Evolutionary conservation across 352 stramenopile species (phyloP).

Genomic region (Globisporangium megalacanthum): DNA sequence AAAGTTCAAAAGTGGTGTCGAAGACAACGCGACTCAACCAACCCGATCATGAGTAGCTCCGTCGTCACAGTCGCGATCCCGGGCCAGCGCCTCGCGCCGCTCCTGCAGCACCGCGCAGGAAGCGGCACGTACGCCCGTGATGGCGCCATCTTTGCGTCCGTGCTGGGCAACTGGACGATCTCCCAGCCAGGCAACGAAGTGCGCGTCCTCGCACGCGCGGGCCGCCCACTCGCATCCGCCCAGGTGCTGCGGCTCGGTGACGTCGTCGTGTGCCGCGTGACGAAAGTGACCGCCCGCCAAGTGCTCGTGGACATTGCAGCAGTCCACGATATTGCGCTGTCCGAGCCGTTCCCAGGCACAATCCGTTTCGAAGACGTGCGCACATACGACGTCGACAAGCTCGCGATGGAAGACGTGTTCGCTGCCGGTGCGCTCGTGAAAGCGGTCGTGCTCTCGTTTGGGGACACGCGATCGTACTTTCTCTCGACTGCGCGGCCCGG

Average conservation of each 20-base stretch:
- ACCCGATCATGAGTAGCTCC: conserved; percentile 14
- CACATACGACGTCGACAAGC: conserved; percentile 73
- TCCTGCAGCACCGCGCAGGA: conserved; percentile 33
- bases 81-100: conserved; percentile 43
- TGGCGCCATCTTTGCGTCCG: conserved; percentile 64
- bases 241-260: conserved; percentile 69
- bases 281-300: conserved; percentile 67
- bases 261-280: conserved; percentile 55
- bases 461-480: conserved; percentile 83
- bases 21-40: no score
- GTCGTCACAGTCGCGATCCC: conserved; percentile 39
- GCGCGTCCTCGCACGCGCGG: conserved; percentile 29
- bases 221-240: conserved; percentile 56
- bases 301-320: conserved; percentile 77
- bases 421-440: conserved; percentile 66
- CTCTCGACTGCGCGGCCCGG: conserved; percentile 69
- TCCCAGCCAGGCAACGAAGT: conserved; percentile 26
- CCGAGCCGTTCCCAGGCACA: conserved; percentile 73
- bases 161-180: conserved; percentile 45
- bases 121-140: conserved; percentile 51
- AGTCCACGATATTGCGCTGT: conserved; percentile 63
- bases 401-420: conserved; percentile 77
- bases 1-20: no score
- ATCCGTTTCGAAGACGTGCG: conserved; percentile 79
- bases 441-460: conserved; percentile 77